Conservation (phyloP, 208 protist species). For the Spongospora subterranea region DNA sequence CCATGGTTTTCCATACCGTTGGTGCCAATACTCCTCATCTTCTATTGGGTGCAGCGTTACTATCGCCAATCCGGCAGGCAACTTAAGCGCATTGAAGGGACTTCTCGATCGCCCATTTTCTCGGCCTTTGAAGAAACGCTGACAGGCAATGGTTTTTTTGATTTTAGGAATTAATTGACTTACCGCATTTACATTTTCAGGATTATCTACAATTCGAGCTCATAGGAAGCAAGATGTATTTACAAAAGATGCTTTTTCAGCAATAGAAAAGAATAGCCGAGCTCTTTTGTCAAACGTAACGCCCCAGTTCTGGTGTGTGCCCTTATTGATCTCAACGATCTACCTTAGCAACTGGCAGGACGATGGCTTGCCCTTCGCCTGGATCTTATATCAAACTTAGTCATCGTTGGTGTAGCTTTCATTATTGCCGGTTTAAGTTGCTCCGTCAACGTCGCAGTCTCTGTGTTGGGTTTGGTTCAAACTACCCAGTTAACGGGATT, state of each 20-base stretch:
- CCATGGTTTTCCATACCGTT: conserved; percentile 34
- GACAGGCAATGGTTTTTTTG: conserved; percentile 5
- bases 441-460: background rate
- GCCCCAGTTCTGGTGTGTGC: background rate
- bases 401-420: background rate
- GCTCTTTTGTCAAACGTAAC: conserved; percentile 3
- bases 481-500: conserved; percentile 17
- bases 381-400: conserved; percentile 14
- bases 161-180: background rate
- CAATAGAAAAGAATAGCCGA: conserved; percentile 15
- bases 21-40: conserved; percentile 25
- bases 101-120: conserved; percentile 62
- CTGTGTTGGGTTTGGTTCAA: conserved; percentile 11
- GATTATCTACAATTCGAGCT: conserved; percentile 75
- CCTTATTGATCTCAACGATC: background rate
- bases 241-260: background rate
- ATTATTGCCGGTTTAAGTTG: background rate
- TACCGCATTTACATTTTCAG: background rate
- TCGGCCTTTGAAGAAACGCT: conserved; percentile 59
- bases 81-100: conserved; percentile 62
- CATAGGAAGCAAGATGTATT: conserved; percentile 62
- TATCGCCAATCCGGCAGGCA: conserved; percentile 11
- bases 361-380: conserved; percentile 9
- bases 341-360: conserved; percentile 8
- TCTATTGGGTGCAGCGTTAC: conserved; percentile 51